Conservation (phyloP, 345 rosid species). For the Mallotus nudiflorus region DNA sequence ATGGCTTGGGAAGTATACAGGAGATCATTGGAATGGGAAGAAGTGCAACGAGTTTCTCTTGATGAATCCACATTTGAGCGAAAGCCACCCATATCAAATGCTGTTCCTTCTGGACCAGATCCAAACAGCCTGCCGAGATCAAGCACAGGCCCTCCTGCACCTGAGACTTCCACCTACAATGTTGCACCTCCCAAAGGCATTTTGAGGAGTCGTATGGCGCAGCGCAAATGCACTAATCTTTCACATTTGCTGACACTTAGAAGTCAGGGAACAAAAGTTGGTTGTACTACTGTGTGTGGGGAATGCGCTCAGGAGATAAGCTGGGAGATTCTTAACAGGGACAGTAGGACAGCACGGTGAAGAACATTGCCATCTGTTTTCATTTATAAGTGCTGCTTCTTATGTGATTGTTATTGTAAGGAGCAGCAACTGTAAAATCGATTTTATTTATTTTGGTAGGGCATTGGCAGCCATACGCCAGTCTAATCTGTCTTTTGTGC, state of each 20-base stretch:
- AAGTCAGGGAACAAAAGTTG: constrained; percentile 78
- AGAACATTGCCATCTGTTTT: not conserved
- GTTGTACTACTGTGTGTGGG: constrained; percentile 85
- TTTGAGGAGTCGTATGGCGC: constrained; percentile 51
- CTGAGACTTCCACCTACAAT: not conserved
- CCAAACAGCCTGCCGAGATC: constrained; percentile 20
- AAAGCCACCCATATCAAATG: constrained; percentile 38
- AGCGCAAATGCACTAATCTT: constrained; percentile 75
- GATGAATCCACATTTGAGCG: constrained; percentile 50
- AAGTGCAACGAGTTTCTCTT: constrained; percentile 71
- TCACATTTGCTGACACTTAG: constrained; percentile 86
- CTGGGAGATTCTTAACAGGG: constrained; percentile 64
- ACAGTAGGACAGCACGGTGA: constrained; percentile 39
- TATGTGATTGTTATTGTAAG: constrained; percentile 18
- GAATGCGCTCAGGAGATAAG: constrained; percentile 83
- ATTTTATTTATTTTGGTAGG: constrained; percentile 19
- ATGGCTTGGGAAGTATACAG: constrained; percentile 97
- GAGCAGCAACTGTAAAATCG: constrained; percentile 18
- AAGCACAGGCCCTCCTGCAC: not conserved
- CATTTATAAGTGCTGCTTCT: not conserved
- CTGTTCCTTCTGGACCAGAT: constrained; percentile 36
- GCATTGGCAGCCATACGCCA: not conserved
- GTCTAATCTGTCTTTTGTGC: not conserved
- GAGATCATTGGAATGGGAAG: constrained; percentile 81
- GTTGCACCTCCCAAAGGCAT: constrained; percentile 32